phyloP scores from a whole-genome alignment of 805 yeast species.

The Zygotorulaspora sp. region DNA sequence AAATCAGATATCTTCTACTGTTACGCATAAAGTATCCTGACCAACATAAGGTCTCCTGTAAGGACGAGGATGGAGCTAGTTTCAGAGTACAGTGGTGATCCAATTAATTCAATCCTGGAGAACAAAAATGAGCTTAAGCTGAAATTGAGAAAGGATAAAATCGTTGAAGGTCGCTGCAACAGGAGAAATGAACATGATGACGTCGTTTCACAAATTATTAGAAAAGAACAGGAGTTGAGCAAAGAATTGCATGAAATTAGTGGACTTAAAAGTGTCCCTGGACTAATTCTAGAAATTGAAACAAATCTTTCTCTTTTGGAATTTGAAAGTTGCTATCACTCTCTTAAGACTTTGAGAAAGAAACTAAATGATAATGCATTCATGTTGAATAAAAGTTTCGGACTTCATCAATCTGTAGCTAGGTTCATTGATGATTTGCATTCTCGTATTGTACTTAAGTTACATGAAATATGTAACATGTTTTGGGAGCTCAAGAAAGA shows the following conservation, averaged over 20 bases:
- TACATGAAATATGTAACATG: slow-evolving; percentile 17
- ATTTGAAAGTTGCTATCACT: slow-evolving; percentile 34
- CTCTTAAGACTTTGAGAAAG: slow-evolving; percentile 26
- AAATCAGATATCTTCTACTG: no score
- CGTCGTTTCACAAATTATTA: slow-evolving; percentile 10
- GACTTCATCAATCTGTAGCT: slow-evolving; percentile 28
- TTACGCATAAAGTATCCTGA: no score
- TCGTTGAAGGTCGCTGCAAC: neutral
- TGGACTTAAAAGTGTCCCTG: slow-evolving; percentile 19
- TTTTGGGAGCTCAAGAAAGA: slow-evolving; percentile 25
- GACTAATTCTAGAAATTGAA: slow-evolving; percentile 28
- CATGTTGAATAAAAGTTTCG: slow-evolving; percentile 22
- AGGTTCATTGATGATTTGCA: slow-evolving; percentile 29
- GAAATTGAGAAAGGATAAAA: slow-evolving; percentile 8
- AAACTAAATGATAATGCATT: slow-evolving; percentile 20
- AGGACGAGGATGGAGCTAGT: neutral
- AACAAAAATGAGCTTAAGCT: slow-evolving; percentile 4
- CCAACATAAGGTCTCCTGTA: no score
- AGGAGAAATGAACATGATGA: neutral
- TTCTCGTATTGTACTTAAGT: slow-evolving; percentile 17
- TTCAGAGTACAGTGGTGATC: neutral
- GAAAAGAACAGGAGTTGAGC: slow-evolving; percentile 20
- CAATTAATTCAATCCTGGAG: slow-evolving; percentile 1
- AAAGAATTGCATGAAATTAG: slow-evolving; percentile 20
- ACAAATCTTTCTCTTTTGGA: slow-evolving; percentile 28